A percentile compares a stretch with the other conserved stretches of the same genome.
These are phyloP conservation scores for Rhodotorula sp. DNA, from an alignment of 1,284 basidiomycete species.

Conservation along the genomic window DNA sequence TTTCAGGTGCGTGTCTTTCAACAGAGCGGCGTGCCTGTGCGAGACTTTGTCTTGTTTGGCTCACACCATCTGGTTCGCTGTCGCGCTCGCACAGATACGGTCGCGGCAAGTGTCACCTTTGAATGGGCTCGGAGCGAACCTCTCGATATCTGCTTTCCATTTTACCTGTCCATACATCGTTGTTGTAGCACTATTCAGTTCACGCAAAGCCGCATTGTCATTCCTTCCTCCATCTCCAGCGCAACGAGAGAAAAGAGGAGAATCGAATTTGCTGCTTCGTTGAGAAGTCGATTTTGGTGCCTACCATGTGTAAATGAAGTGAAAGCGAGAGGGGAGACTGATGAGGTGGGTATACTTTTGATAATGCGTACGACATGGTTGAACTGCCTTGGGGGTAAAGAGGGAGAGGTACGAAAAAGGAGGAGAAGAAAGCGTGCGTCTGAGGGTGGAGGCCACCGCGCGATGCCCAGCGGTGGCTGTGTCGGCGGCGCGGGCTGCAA, in stretches of 20 bases:
- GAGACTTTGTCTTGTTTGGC: background rate
- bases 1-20: slow-evolving; percentile 18
- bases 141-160: background rate
- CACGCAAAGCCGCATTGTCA: no score
- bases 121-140: background rate
- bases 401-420: background rate
- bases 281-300: no score
- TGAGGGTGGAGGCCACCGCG: background rate
- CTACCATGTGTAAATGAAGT: background rate
- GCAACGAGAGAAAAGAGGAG: no score
- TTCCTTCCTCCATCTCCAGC: no score
- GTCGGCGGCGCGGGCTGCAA: no score
- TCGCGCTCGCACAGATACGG: slow-evolving; percentile 13
- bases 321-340: no score
- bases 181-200: background rate
- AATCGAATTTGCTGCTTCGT: no score
- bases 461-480: no score
- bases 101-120: slow-evolving; percentile 4
- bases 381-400: background rate
- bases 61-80: no score
- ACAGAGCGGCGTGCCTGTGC: background rate
- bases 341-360: background rate
- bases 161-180: background rate
- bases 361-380: background rate
- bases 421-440: background rate